phyloP scores from a whole-genome alignment of 2,329 filamentous ascomycete genomes.

The Paraconiothyrium brasiliense region DNA sequence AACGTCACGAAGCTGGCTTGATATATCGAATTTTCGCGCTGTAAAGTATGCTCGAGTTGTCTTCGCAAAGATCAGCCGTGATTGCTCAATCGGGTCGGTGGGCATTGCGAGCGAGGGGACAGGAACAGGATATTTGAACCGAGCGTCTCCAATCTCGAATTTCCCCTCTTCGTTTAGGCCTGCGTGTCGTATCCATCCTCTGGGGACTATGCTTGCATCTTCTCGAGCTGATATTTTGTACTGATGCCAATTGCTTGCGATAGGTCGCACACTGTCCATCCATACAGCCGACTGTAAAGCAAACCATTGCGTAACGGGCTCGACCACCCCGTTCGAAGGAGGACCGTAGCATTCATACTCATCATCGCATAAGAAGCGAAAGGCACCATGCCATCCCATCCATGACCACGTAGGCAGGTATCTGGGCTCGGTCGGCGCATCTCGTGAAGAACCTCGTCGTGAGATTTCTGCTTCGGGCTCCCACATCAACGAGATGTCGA shows the following conservation, averaged over 20 bases:
- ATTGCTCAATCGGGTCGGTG: not conserved
- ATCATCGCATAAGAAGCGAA: not conserved
- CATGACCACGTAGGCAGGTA: slow-evolving; percentile 1
- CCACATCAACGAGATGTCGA: not conserved
- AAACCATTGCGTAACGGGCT: not conserved
- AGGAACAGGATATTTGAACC: not conserved
- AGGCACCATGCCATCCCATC: slow-evolving; percentile 2
- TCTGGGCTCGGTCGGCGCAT: not conserved
- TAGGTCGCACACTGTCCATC: not conserved
- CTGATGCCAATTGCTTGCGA: not conserved
- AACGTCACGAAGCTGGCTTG: not conserved
- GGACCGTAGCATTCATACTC: not conserved
- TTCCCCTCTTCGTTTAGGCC: no score
- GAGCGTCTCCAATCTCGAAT: not conserved
- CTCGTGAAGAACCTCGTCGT: not conserved
- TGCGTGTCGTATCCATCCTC: not conserved
- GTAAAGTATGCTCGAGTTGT: slow-evolving; percentile 1
- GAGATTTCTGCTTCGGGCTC: not conserved
- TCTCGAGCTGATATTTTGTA: not conserved
- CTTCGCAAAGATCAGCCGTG: not conserved
- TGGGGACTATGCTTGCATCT: not conserved
- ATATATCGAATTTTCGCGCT: not conserved
- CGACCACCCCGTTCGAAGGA: not conserved
- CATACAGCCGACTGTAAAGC: not conserved
- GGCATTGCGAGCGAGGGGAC: not conserved